These are phyloP conservation scores for Carex myosuroides DNA, from an alignment of 176 grass and related monocot species.

Conservation along the genomic window DNA sequence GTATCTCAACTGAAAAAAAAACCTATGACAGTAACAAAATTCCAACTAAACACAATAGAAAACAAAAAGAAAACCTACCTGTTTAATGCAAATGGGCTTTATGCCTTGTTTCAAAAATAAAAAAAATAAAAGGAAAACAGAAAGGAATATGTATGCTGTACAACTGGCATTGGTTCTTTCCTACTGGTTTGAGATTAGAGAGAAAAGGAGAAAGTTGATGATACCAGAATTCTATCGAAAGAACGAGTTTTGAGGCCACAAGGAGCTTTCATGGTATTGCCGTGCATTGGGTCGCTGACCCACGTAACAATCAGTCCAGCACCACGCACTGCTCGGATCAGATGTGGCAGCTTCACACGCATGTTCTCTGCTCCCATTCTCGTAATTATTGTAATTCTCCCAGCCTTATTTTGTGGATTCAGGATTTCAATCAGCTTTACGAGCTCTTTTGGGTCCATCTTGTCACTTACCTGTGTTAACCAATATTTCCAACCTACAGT, in stretches of 20 bases:
- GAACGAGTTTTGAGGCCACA: constrained; percentile 89
- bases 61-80: background rate
- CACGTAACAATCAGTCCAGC: constrained; percentile 86
- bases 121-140: background rate
- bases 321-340: constrained; percentile 74
- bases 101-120: too few relatives aligned
- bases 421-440: constrained; percentile 86
- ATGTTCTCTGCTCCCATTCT: constrained; percentile 98
- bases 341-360: constrained; percentile 81
- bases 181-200: background rate
- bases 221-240: constrained; percentile 84
- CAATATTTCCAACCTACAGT: background rate
- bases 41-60: constrained; percentile 1
- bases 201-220: constrained; percentile 6
- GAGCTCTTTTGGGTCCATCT: constrained; percentile 86
- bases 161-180: background rate
- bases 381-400: constrained; percentile 73
- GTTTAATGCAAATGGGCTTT: too few relatives aligned
- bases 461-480: constrained; percentile 43
- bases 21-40: background rate
- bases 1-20: background rate
- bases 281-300: constrained; percentile 95
- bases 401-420: constrained; percentile 73
- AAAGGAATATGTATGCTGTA: background rate
- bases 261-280: constrained; percentile 92